phyloP scores from a whole-genome alignment of 768 basidiomycete genomes.

The Lepiota venenata region DNA sequence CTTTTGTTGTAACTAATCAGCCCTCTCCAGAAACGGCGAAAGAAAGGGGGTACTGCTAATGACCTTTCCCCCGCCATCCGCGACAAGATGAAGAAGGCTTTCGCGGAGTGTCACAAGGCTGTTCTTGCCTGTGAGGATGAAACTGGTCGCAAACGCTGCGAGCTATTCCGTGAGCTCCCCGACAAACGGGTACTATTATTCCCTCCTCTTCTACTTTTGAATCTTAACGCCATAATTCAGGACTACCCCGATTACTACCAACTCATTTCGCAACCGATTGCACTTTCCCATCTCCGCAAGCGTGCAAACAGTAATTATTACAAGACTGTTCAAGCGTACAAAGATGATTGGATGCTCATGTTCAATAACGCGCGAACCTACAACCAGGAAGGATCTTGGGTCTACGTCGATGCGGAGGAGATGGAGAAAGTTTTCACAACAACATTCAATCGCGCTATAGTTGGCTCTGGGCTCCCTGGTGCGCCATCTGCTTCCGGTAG shows the following conservation, averaged over 20 bases:
- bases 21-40: slow-evolving; percentile 77
- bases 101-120: slow-evolving; percentile 71
- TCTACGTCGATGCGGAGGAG: slow-evolving; percentile 90
- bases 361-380: slow-evolving; percentile 92
- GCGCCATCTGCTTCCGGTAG: slow-evolving; percentile 40
- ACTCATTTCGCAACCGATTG: slow-evolving; percentile 84
- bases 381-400: slow-evolving; percentile 94
- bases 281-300: slow-evolving; percentile 83
- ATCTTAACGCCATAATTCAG: slow-evolving; percentile 33
- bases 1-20: slow-evolving; percentile 17
- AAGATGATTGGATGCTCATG: slow-evolving; percentile 85
- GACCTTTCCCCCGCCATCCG: slow-evolving; percentile 58
- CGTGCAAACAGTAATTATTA: slow-evolving; percentile 62
- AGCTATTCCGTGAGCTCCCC: slow-evolving; percentile 86
- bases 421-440: slow-evolving; percentile 88
- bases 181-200: slow-evolving; percentile 56
- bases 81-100: slow-evolving; percentile 82
- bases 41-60: slow-evolving; percentile 28
- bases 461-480: slow-evolving; percentile 72
- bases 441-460: slow-evolving; percentile 60
- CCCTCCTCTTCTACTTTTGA: not conserved
- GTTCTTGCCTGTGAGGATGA: slow-evolving; percentile 70
- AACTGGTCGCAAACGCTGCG: slow-evolving; percentile 76
- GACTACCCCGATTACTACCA: slow-evolving; percentile 93
- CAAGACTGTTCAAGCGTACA: slow-evolving; percentile 69